Conservation (phyloP, 768 basidiomycete genomes). For the Boletus huronensis region DNA sequence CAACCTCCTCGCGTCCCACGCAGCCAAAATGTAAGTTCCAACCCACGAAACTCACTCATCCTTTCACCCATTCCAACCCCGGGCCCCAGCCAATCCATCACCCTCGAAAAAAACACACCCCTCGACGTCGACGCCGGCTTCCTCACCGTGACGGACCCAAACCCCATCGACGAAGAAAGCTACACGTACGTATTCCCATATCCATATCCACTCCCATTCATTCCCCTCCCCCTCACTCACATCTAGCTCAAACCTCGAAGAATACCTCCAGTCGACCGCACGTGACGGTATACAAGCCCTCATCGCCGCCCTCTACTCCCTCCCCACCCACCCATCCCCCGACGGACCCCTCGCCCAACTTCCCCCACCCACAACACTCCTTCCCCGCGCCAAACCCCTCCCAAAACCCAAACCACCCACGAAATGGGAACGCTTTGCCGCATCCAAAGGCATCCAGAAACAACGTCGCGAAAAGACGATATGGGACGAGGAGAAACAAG, state of each 20-base stretch:
- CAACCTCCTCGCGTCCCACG: conserved; percentile 66
- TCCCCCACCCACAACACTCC: conserved; percentile 67
- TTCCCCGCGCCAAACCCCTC: conserved; percentile 89
- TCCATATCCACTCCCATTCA: not conserved
- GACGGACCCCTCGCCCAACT: conserved; percentile 84
- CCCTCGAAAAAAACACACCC: conserved; percentile 75
- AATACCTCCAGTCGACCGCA: conserved; percentile 73
- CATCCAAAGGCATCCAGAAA: conserved; percentile 90
- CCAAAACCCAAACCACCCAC: conserved; percentile 91
- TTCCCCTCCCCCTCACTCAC: not conserved
- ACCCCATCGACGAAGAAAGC: conserved; percentile 78
- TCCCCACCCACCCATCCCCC: conserved; percentile 70
- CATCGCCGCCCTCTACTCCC: conserved; percentile 72
- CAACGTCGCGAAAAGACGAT: conserved; percentile 70
- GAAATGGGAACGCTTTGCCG: conserved; percentile 96
- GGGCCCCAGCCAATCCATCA: conserved; percentile 58
- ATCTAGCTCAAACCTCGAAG: conserved; percentile 70
- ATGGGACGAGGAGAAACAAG: conserved; percentile 94
- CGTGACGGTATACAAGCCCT: conserved; percentile 82
- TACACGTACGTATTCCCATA: conserved; percentile 60
- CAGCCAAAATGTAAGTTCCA: conserved; percentile 60
- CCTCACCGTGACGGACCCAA: conserved; percentile 82
- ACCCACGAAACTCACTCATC: not conserved
- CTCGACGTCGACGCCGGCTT: conserved; percentile 80
- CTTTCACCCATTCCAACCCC: not conserved